phyloP scores from a whole-genome alignment of 2,329 filamentous ascomycete species.

The Ceratocystis huliohia region DNA sequence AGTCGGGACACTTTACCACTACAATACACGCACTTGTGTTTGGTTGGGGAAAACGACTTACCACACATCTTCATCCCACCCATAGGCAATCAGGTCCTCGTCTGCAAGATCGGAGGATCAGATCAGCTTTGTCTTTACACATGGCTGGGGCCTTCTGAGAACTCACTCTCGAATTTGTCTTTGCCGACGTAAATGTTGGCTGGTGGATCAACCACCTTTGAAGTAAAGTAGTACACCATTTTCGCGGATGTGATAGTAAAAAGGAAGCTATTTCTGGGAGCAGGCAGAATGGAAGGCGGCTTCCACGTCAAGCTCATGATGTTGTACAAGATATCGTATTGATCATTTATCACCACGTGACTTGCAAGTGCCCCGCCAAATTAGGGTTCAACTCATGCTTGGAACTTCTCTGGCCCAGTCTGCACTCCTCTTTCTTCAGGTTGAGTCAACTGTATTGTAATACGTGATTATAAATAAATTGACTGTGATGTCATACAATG shows the following conservation, averaged over 20 bases:
- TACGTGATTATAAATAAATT: too few relatives aligned
- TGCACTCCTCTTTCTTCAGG: too few relatives aligned
- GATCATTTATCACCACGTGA: slow-evolving; percentile 11
- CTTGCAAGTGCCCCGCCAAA: neutral
- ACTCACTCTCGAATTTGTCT: slow-evolving; percentile 94
- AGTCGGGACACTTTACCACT: neutral
- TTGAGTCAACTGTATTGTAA: too few relatives aligned
- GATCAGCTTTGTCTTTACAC: neutral
- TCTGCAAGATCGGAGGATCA: slow-evolving; percentile 41
- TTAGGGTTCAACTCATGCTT: neutral
- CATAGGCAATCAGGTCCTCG: slow-evolving; percentile 89
- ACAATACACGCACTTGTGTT: too few relatives aligned
- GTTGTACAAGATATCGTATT: neutral
- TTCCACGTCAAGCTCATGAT: neutral
- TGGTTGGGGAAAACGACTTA: slow-evolving; percentile 30
- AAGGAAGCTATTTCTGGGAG: neutral
- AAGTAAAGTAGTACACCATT: slow-evolving; percentile 97
- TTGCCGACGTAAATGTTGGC: slow-evolving; percentile 94
- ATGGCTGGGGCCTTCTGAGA: slow-evolving; percentile 5
- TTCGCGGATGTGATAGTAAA: slow-evolving; percentile 18
- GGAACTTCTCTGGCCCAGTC: neutral
- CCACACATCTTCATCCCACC: slow-evolving; percentile 95
- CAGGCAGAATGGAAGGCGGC: neutral
- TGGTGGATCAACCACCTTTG: slow-evolving; percentile 64
- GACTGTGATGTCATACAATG: too few relatives aligned